Conservation (phyloP, 2,329 filamentous ascomycete genomes). For the Pseudogymnoascus sp. region DNA sequence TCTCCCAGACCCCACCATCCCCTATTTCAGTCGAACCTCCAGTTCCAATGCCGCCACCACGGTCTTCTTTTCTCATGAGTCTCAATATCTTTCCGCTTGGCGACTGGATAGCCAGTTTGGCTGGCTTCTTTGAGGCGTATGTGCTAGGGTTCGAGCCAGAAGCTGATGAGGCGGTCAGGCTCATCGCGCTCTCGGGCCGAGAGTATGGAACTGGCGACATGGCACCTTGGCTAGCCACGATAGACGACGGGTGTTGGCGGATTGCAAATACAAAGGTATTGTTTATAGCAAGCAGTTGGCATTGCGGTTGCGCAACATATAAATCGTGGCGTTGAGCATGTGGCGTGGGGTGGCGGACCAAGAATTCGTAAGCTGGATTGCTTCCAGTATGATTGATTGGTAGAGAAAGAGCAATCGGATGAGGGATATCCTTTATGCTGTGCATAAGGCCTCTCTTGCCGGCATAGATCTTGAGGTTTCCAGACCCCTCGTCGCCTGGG, state of each 20-base stretch:
- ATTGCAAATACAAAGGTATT: constrained; percentile 98
- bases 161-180: constrained; percentile 54
- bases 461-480: constrained; percentile 83
- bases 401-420: constrained; percentile 82
- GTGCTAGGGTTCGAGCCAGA: constrained; percentile 53
- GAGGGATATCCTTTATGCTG: constrained; percentile 91
- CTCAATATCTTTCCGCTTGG: constrained; percentile 91
- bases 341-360: constrained; percentile 87
- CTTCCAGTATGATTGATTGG: constrained; percentile 85
- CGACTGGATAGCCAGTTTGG: constrained; percentile 90
- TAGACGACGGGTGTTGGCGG: constrained; percentile 76
- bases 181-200: constrained; percentile 58
- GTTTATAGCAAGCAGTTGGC: constrained; percentile 77
- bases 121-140: constrained; percentile 68
- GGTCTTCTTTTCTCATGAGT: constrained; percentile 73
- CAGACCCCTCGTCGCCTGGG: constrained; percentile 85
- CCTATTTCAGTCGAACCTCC: constrained; percentile 50
- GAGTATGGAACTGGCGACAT: constrained; percentile 52
- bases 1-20: constrained; percentile 77
- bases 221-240: constrained; percentile 33
- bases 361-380: constrained; percentile 91
- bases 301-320: constrained; percentile 95
- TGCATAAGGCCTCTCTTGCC: constrained; percentile 96
- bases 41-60: constrained; percentile 32
- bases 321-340: constrained; percentile 97